These are phyloP conservation scores for Phialemoniopsis sp. DNA, from an alignment of 2,329 filamentous ascomycete species.

Conservation along the genomic window DNA sequence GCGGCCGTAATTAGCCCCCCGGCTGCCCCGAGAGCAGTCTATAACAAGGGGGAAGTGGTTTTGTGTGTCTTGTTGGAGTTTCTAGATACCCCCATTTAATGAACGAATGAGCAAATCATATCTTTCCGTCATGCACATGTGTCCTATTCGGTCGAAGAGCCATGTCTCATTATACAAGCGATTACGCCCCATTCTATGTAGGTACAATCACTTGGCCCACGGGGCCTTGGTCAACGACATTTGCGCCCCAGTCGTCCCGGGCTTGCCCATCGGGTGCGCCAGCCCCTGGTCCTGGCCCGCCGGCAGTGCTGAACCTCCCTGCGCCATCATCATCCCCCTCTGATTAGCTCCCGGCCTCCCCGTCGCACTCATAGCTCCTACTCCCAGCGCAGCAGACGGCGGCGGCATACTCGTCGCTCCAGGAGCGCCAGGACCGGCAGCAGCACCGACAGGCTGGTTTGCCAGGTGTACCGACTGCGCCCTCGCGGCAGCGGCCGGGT, in stretches of 20 bases:
- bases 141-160: too few relatives aligned
- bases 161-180: too few relatives aligned
- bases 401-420: not conserved
- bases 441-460: slow-evolving; percentile 40
- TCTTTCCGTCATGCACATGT: too few relatives aligned
- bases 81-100: too few relatives aligned
- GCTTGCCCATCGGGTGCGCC: slow-evolving; percentile 16
- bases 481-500: slow-evolving; percentile 53
- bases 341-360: not conserved
- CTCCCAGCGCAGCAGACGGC: not conserved
- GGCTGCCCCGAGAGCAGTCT: too few relatives aligned
- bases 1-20: too few relatives aligned
- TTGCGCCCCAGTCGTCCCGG: slow-evolving; percentile 27
- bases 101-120: too few relatives aligned
- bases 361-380: not conserved
- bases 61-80: too few relatives aligned
- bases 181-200: too few relatives aligned
- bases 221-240: slow-evolving; percentile 40
- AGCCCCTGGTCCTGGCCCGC: slow-evolving; percentile 28
- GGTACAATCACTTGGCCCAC: slow-evolving; percentile 35
- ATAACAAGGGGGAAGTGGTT: too few relatives aligned
- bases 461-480: slow-evolving; percentile 51
- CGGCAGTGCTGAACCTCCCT: slow-evolving; percentile 4
- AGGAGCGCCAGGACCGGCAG: not conserved
- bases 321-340: slow-evolving; percentile 11